Evolutionary conservation across 23 red algal species (phyloP).

Genomic region (Gracilaria gracilis): DNA sequence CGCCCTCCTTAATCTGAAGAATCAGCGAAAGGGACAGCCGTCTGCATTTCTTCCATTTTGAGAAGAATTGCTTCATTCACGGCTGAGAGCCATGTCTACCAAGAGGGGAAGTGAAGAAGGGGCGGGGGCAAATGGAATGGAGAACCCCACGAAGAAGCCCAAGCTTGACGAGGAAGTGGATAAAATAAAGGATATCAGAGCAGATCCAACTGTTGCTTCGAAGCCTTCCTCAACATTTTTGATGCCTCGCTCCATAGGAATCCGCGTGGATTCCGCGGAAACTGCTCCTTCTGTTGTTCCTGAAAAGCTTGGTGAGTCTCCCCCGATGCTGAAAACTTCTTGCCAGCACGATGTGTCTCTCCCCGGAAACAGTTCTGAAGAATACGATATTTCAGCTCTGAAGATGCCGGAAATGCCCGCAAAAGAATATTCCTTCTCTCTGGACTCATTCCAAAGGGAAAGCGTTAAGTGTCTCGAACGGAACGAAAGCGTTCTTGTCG

Average conservation of each 20-base stretch:
- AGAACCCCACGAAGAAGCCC: background rate
- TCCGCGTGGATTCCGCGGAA: slow-evolving; percentile 44
- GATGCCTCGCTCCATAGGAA: slow-evolving; percentile 62
- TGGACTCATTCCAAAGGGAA: slow-evolving; percentile 94
- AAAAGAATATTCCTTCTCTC: slow-evolving; percentile 86
- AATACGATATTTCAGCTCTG: slow-evolving; percentile 62
- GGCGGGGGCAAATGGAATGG: background rate
- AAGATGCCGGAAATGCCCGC: slow-evolving; percentile 69
- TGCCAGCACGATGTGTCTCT: slow-evolving; percentile 92
- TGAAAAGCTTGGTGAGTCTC: slow-evolving; percentile 56
- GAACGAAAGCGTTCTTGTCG: slow-evolving; percentile 92
- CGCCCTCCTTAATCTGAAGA: background rate
- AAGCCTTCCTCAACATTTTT: slow-evolving; percentile 7
- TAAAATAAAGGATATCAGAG: background rate
- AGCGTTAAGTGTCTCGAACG: slow-evolving; percentile 85
- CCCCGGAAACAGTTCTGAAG: slow-evolving; percentile 57
- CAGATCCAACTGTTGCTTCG: background rate
- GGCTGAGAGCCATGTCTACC: background rate
- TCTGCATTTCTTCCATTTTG: background rate
- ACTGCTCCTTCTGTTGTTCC: slow-evolving; percentile 1
- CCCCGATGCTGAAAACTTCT: slow-evolving; percentile 59
- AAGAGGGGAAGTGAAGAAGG: background rate
- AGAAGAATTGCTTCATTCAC: background rate
- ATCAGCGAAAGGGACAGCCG: background rate
- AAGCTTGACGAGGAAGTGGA: background rate